Evolutionary conservation across 2,329 filamentous ascomycete genomes (phyloP).

Genomic region (Hirsutella minnesotensis): DNA sequence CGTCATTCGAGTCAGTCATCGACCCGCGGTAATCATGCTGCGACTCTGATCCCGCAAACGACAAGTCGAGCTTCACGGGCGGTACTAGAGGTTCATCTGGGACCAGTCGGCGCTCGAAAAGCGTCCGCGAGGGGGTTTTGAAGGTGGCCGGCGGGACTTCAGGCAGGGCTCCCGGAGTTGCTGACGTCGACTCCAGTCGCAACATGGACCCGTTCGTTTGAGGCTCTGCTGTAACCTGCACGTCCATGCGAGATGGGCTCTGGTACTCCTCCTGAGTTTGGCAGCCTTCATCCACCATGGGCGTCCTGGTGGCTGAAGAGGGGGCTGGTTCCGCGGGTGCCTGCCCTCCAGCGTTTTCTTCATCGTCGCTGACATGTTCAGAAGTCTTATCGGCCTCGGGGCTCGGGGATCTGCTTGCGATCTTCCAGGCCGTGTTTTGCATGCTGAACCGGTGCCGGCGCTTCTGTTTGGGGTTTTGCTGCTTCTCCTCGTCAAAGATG

Average conservation of each 20-base stretch:
- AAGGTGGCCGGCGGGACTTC: neutral
- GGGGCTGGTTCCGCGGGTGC: neutral
- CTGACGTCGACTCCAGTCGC: constrained; percentile 4
- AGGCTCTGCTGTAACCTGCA: constrained; percentile 17
- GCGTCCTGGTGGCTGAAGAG: constrained; percentile 10
- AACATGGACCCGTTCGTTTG: constrained; percentile 5
- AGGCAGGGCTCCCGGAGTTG: neutral
- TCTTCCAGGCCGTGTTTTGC: constrained; percentile 60
- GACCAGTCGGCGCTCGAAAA: constrained; percentile 1
- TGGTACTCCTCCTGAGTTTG: constrained; percentile 20
- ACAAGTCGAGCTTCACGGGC: neutral
- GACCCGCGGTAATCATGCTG: constrained; percentile 2
- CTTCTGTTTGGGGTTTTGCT: constrained; percentile 22
- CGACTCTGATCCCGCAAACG: neutral
- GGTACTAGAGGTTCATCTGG: neutral
- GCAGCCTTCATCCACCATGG: constrained; percentile 24
- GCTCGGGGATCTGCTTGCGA: constrained; percentile 58
- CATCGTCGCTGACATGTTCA: constrained; percentile 9
- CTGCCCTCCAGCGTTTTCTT: neutral
- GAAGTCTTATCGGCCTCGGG: constrained; percentile 39
- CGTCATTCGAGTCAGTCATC: neutral
- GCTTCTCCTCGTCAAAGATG: constrained; percentile 53
- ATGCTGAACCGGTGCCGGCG: constrained; percentile 62
- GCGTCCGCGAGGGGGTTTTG: constrained; percentile 7
- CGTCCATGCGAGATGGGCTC: constrained; percentile 12